Base-by-base conservation (phyloP, 768 basidiomycete genomes). In the Psilocybe cubensis region DNA sequence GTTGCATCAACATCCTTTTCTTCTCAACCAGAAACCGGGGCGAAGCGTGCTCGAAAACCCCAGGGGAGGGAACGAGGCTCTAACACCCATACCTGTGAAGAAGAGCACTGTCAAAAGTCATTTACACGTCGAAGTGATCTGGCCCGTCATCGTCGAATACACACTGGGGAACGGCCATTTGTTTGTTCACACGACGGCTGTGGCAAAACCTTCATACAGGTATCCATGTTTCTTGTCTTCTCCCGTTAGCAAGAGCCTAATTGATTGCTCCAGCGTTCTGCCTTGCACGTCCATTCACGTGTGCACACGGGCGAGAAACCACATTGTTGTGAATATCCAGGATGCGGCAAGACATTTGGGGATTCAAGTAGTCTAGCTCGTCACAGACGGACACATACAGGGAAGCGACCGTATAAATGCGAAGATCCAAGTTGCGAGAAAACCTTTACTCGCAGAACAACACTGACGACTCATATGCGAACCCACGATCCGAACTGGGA, bases 261-360 rank as follows among this genome's bases (percentile, higher is more conserved):
- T 21, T 50, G 28, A 53, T 23, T 49, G 28, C 42, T 44, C 63
- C 70, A 96, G 91, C 86, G 92, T 52, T 95, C 93, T 18, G 94
- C 94, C 24, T 77, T 96, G 56, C 91, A 92, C 59, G 94, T 96
- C 1, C 94, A 96, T 70, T 79, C 82, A 49, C 87, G 94, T 18
- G 92, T 94, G 2, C 94, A 96, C 69, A 95, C 94, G 4, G 94
- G 94, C 35, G 94, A 96, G 75, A 92, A 93, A 65, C 94, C 94
- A 9, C 94, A 96, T 70, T 83, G 80, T 47, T 96, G 94, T 75
- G 91, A 93, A 76, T 93, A 94, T 70, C 90, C 89, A 2, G 90
- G 85, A 7, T 96, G 94, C 71, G 83, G 82, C 47, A 93, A 91
- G 76, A 91, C 89, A 0, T 96, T 96, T 74, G 87, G 91, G 45